phyloP scores from a whole-genome alignment of 2,329 filamentous ascomycete genomes.

The Fusarium xylarioides region DNA sequence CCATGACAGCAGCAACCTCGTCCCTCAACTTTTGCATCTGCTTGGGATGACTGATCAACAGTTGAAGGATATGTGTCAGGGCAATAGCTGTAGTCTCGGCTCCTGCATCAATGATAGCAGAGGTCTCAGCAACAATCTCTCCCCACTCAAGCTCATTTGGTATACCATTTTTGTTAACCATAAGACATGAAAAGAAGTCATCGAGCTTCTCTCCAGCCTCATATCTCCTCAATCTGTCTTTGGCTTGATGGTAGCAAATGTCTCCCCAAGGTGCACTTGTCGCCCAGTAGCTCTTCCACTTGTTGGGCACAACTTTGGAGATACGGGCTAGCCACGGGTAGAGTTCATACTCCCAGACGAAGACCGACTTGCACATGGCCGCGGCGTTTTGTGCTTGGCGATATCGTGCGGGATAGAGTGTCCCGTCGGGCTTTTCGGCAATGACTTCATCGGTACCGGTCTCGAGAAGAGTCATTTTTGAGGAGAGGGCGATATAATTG shows the following conservation, averaged over 20 bases:
- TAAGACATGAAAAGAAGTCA: slow-evolving; percentile 66
- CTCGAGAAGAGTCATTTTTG: slow-evolving; percentile 62
- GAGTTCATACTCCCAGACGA: slow-evolving; percentile 62
- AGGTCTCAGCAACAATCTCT: slow-evolving; percentile 65
- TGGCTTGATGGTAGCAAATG: slow-evolving; percentile 51
- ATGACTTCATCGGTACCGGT: slow-evolving; percentile 55
- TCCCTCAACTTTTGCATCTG: slow-evolving; percentile 51
- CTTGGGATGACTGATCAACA: slow-evolving; percentile 58
- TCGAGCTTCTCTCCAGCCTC: slow-evolving; percentile 62
- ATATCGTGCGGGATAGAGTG: slow-evolving; percentile 55
- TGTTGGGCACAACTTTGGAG: slow-evolving; percentile 56
- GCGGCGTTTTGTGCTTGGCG: slow-evolving; percentile 60
- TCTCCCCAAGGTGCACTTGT: slow-evolving; percentile 52
- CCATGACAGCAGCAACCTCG: slow-evolving; percentile 57
- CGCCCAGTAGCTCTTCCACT: slow-evolving; percentile 38
- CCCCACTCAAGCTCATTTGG: slow-evolving; percentile 59
- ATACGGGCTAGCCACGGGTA: slow-evolving; percentile 59
- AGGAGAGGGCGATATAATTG: slow-evolving; percentile 62
- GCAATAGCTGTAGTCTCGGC: slow-evolving; percentile 59
- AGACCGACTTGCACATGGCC: slow-evolving; percentile 57
- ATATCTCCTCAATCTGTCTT: slow-evolving; percentile 26
- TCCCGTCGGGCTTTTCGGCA: slow-evolving; percentile 56
- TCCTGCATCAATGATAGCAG: slow-evolving; percentile 63
- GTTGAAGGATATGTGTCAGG: slow-evolving; percentile 61
- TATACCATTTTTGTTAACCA: slow-evolving; percentile 56